These are phyloP conservation scores for Ambrosia artemisiifolia DNA, from an alignment of 129 eudicot genomes.

Conservation along the genomic window DNA sequence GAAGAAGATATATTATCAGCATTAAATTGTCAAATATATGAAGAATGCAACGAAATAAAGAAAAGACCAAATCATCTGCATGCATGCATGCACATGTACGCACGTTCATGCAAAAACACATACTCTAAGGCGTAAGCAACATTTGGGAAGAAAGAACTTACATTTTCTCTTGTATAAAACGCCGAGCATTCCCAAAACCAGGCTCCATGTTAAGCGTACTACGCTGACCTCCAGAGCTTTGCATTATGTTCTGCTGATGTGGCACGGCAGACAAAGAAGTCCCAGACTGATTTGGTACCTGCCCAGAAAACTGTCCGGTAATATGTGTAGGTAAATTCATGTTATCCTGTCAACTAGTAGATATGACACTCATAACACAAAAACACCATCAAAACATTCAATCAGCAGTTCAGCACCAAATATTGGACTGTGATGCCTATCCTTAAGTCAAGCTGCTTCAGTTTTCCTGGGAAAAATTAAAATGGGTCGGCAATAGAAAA, in stretches of 20 bases:
- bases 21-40: neutral
- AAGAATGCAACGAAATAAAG: neutral
- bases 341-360: slow-evolving; percentile 28
- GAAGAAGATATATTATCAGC: slow-evolving; percentile 7
- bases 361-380: slow-evolving; percentile 21
- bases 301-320: slow-evolving; percentile 68
- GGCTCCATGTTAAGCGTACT: slow-evolving; percentile 46
- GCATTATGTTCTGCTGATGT: slow-evolving; percentile 64
- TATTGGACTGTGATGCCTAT: slow-evolving; percentile 14
- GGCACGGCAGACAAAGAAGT: slow-evolving; percentile 45
- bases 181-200: slow-evolving; percentile 41
- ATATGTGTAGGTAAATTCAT: slow-evolving; percentile 70
- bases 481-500: slow-evolving; percentile 1
- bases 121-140: neutral
- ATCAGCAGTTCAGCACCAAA: neutral
- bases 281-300: slow-evolving; percentile 52
- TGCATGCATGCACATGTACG: neutral
- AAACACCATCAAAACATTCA: slow-evolving; percentile 7
- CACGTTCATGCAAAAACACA: neutral
- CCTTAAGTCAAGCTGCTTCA: slow-evolving; percentile 7
- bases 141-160: slow-evolving; percentile 31
- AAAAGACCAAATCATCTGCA: neutral
- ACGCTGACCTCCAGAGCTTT: slow-evolving; percentile 45
- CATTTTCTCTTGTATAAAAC: slow-evolving; percentile 49
- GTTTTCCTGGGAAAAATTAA: slow-evolving; percentile 20